Evolutionary conservation across 257 asterid species (phyloP), one percentile per base, ranked within the genome.

Genomic region (Osmanthus fragrans): DNA sequence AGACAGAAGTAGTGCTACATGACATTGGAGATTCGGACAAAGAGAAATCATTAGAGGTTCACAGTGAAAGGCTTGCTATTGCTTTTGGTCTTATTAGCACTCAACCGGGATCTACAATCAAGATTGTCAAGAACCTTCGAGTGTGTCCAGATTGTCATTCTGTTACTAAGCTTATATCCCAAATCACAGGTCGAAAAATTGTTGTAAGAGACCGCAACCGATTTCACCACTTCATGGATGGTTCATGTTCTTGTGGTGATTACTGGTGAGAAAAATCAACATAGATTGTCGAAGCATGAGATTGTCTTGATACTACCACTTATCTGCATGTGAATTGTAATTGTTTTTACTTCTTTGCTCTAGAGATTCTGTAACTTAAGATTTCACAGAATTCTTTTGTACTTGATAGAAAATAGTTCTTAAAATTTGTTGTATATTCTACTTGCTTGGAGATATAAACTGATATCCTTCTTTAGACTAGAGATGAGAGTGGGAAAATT

Each of bases 191-290:
- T 8, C 82, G 92, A 70, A 84, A 82, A 76, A 88, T 88, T 15
- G 77, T 88, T 29, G 86, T 81, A 88, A 86, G 90, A 39, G 92
- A 88, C 47, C 87, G 92, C 15, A 82, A 75, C 72, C 76, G 92
- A 80, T 88, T 88, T 81, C 92, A 88, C 82, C 92, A 86, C 75
- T 88, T 79, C 33, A 68, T 71, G 19, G 87, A 77, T 72, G 92
- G 92, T 72, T 65, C 73, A 81, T 88, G 92, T 66, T 84, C 92
- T 60, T 88, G 90, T 77, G 80, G 86, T 56, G 92, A 86, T 76
- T 88, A 88, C 75, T 88, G 92, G 92, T 88, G 79, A 84, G 12
- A 32, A 51, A 56, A 21, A 54, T 19, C 29, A 21, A 56, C 29
- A 19, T 7, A 56, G 30, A 19, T 56, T n/a, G 12, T 56, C 4